Evolutionary conservation across 768 basidiomycete species (phyloP).

Genomic region (Clitopilus passeckerianus): DNA sequence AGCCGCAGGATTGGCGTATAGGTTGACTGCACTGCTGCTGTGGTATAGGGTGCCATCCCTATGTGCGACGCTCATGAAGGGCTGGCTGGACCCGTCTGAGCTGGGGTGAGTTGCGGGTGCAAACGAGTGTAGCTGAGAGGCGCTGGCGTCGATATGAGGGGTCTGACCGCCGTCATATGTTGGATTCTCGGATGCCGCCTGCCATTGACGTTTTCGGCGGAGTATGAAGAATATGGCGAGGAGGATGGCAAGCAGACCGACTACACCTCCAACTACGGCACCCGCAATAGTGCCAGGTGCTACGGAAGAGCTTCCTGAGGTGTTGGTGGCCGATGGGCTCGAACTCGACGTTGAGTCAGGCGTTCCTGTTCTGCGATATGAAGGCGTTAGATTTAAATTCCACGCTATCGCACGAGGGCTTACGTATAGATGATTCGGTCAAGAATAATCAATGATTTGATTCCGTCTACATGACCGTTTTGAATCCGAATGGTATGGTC

Average conservation of each 20-base stretch:
- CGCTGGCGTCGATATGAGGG: background rate
- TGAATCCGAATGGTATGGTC: slow-evolving; percentile 20
- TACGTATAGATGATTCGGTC: slow-evolving; percentile 33
- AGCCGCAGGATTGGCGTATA: background rate
- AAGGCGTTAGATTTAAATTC: background rate
- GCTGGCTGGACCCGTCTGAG: background rate
- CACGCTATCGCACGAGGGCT: background rate
- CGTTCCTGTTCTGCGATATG: background rate
- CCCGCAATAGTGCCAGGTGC: slow-evolving; percentile 2
- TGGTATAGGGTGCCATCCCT: background rate
- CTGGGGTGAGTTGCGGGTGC: background rate
- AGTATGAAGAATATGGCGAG: background rate
- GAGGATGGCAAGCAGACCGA: background rate
- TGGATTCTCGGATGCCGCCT: too few relatives aligned
- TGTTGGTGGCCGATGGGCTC: background rate
- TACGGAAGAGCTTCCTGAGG: background rate
- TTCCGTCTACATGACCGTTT: slow-evolving; percentile 20
- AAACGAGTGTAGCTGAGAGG: background rate
- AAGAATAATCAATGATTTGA: slow-evolving; percentile 20
- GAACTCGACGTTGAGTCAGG: background rate
- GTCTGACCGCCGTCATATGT: background rate
- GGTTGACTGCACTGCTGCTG: background rate
- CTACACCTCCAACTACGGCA: slow-evolving; percentile 3
- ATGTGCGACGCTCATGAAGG: background rate
- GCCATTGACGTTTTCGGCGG: background rate